Percentiles rank a stretch among this genome's conserved stretches.
These are phyloP conservation scores for Cercospora brassicicola DNA, from an alignment of 2,329 filamentous ascomycete species.

Conservation along the genomic window DNA sequence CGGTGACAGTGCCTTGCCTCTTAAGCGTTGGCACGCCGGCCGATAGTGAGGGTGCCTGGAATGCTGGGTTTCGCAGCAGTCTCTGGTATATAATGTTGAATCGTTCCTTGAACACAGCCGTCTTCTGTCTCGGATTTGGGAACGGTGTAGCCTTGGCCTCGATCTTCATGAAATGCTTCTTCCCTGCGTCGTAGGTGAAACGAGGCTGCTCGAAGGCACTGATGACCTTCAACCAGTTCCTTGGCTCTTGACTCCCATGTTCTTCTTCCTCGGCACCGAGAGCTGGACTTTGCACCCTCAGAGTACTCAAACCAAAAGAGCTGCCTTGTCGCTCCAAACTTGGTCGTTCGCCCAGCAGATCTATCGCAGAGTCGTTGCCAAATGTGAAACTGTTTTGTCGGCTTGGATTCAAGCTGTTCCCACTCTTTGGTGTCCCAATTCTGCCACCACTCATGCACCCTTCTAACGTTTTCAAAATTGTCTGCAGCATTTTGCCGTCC, in stretches of 20 bases:
- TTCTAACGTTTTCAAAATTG: slow-evolving; percentile 80
- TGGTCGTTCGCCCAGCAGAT: slow-evolving; percentile 35
- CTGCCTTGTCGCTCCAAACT: slow-evolving; percentile 57
- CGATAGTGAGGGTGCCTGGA: slow-evolving; percentile 77
- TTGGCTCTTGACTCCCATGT: slow-evolving; percentile 64
- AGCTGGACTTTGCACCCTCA: slow-evolving; percentile 48
- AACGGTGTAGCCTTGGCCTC: slow-evolving; percentile 52
- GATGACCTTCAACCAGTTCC: slow-evolving; percentile 81
- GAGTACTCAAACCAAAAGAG: slow-evolving; percentile 60
- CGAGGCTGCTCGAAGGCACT: slow-evolving; percentile 83
- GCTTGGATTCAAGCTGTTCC: slow-evolving; percentile 47
- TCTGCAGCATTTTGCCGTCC: slow-evolving; percentile 68
- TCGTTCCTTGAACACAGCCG: slow-evolving; percentile 79
- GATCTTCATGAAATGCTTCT: slow-evolving; percentile 84
- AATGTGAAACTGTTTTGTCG: slow-evolving; percentile 66
- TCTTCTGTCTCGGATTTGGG: slow-evolving; percentile 78
- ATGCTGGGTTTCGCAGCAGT: slow-evolving; percentile 86
- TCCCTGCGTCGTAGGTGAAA: slow-evolving; percentile 70
- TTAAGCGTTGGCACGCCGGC: slow-evolving; percentile 42
- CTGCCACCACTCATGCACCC: slow-evolving; percentile 86
- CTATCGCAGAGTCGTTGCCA: slow-evolving; percentile 45
- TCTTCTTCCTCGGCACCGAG: slow-evolving; percentile 52
- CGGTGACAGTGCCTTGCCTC: slow-evolving; percentile 50
- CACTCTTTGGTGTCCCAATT: slow-evolving; percentile 55
- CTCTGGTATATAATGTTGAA: slow-evolving; percentile 92